Conservation (phyloP, 371 early-diverging fungal genomes). For the Amoeboradix gromovi region DNA sequence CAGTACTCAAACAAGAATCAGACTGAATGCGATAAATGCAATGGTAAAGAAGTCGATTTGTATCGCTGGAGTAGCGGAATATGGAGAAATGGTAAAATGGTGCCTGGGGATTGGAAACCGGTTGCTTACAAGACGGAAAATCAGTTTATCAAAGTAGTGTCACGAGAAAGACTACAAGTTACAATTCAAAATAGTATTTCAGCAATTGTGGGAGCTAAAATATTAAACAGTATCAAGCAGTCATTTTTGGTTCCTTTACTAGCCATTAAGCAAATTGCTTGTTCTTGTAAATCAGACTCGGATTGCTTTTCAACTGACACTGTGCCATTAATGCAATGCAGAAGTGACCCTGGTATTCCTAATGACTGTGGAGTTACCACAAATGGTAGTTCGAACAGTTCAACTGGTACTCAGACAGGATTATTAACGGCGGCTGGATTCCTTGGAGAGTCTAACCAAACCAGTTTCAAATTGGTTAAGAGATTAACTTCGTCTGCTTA, state of each 20-base stretch:
- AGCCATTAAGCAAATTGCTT: not conserved
- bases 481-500: not conserved
- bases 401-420: not conserved
- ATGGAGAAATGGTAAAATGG: not conserved
- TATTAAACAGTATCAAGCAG: not conserved
- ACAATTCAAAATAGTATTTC: not conserved
- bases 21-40: not conserved
- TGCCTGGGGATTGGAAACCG: not conserved
- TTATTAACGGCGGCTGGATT: not conserved
- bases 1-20: not conserved
- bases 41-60: not conserved
- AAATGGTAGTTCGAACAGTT: not conserved
- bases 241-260: not conserved
- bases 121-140: not conserved
- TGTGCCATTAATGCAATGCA: not conserved
- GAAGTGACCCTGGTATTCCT: not conserved
- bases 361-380: not conserved
- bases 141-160: not conserved
- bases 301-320: not conserved
- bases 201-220: not conserved
- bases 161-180: not conserved
- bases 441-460: not conserved
- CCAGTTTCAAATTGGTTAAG: not conserved
- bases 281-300: not conserved
- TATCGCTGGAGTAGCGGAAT: not conserved